Conservation (phyloP, 768 basidiomycete species). For the Lentinus tigrinus region DNA sequence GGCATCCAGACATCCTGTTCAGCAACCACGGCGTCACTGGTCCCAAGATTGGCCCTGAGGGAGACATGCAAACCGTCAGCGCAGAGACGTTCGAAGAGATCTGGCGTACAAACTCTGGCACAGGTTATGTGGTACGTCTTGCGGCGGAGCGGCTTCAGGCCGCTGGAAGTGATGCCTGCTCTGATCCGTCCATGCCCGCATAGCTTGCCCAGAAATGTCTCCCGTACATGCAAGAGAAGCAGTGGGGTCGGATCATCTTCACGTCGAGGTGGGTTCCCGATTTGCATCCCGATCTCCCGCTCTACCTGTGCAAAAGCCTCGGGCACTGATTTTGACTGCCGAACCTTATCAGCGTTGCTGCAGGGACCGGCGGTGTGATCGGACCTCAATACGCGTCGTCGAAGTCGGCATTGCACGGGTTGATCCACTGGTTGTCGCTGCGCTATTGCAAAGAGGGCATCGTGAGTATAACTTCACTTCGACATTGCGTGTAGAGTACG, state of each 20-base stretch:
- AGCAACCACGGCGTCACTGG: conserved; percentile 49
- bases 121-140: conserved; percentile 44
- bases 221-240: conserved; percentile 48
- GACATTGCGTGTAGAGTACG: no score
- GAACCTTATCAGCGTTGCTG: conserved; percentile 39
- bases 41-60: conserved; percentile 41
- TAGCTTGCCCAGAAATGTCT: conserved; percentile 52
- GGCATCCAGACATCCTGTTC: conserved; percentile 51
- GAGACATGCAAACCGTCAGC: conserved; percentile 44
- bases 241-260: conserved; percentile 51
- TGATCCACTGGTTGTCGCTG: conserved; percentile 53
- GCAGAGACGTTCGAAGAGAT: conserved; percentile 43
- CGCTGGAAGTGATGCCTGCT: not conserved
- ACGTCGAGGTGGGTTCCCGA: conserved; percentile 42
- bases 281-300: not conserved
- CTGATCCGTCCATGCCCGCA: not conserved
- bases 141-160: not conserved
- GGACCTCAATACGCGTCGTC: conserved; percentile 59
- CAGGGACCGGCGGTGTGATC: conserved; percentile 52
- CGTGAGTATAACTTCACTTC: conserved; percentile 30
- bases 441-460: conserved; percentile 51
- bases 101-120: conserved; percentile 50
- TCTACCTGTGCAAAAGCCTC: not conserved
- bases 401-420: conserved; percentile 53
- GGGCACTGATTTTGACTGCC: not conserved